Conservation (phyloP, 371 early-diverging fungal genomes). For the Rozella allomycis region DNA sequence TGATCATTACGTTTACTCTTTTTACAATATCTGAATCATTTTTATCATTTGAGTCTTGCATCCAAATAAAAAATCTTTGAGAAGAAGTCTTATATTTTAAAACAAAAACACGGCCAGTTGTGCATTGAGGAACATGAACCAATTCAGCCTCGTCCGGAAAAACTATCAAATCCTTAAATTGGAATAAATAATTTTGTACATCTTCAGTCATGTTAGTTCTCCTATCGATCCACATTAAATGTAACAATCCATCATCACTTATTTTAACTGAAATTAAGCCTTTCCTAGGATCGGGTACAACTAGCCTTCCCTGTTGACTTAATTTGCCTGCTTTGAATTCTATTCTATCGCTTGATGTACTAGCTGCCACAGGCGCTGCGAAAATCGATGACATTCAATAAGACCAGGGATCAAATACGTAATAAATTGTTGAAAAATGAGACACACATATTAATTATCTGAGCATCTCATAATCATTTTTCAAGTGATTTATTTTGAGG, state of each 20-base stretch:
- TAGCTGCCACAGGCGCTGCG: too few species aligned
- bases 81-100: constrained; percentile 48
- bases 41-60: constrained; percentile 21
- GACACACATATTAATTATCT: too few species aligned
- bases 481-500: too few species aligned
- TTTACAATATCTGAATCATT: neutral
- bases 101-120: constrained; percentile 47
- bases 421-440: too few species aligned
- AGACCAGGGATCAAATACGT: too few species aligned
- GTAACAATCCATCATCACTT: constrained; percentile 39
- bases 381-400: too few species aligned
- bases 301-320: neutral
- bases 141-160: constrained; percentile 55
- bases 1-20: neutral
- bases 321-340: neutral
- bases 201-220: constrained; percentile 1
- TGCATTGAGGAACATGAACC: constrained; percentile 35
- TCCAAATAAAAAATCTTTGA: constrained; percentile 55
- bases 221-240: constrained; percentile 41
- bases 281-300: neutral
- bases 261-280: neutral
- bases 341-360: too few species aligned
- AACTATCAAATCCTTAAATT: constrained; percentile 49
- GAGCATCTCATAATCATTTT: too few species aligned
- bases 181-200: too few species aligned